These are phyloP conservation scores for Tuber calosporum DNA, from an alignment of 495 filamentous ascomycete species.

Conservation along the genomic window DNA sequence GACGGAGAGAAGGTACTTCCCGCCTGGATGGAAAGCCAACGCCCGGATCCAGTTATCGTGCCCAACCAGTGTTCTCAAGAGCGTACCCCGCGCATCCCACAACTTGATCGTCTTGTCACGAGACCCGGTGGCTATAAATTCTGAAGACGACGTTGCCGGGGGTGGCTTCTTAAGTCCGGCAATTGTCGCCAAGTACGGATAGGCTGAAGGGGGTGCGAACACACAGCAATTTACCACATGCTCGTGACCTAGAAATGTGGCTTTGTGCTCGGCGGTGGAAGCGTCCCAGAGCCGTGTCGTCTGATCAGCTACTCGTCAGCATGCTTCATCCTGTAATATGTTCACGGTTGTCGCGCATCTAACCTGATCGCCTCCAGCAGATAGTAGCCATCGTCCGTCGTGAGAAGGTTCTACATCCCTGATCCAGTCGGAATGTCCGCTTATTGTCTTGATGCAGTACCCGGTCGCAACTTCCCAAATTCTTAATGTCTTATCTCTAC, in stretches of 20 bases:
- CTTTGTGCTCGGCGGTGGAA: conserved; percentile 65
- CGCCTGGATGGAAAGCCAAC: conserved; percentile 84
- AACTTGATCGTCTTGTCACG: conserved; percentile 87
- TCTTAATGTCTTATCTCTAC: conserved; percentile 71
- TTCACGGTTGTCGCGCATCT: conserved; percentile 10
- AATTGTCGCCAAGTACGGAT: conserved; percentile 65
- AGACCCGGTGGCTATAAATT: conserved; percentile 85
- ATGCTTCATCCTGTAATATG: not conserved
- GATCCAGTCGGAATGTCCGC: conserved; percentile 83
- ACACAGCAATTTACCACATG: conserved; percentile 84
- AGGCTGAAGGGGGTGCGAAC: conserved; percentile 73
- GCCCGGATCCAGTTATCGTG: conserved; percentile 96
- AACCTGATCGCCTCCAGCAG: conserved; percentile 67
- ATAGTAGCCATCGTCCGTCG: conserved; percentile 77
- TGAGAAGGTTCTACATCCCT: conserved; percentile 73
- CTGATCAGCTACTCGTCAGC: conserved; percentile 24
- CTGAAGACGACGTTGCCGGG: conserved; percentile 62
- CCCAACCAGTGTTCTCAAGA: conserved; percentile 78
- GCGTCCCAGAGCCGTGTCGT: conserved; percentile 81
- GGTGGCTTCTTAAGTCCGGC: conserved; percentile 82
- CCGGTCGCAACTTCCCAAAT: conserved; percentile 93
- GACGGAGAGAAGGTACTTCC: conserved; percentile 81
- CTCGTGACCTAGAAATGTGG: conserved; percentile 80
- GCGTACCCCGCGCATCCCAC: conserved; percentile 79
- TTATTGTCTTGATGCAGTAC: conserved; percentile 79